These are phyloP conservation scores for Stephania japonica DNA, from an alignment of 164 flowering plant species.

Conservation along the genomic window DNA sequence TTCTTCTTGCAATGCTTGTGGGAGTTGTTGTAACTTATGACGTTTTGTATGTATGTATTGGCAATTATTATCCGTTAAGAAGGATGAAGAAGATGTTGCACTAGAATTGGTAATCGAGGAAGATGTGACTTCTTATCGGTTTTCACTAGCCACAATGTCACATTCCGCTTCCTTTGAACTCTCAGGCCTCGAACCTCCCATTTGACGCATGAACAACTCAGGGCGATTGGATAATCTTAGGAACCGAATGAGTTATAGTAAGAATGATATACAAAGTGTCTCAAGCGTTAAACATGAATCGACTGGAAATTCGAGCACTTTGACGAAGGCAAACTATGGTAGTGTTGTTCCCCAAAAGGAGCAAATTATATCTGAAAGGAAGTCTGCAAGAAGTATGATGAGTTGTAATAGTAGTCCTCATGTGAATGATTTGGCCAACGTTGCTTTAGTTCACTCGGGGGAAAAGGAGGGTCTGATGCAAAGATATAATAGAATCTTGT, in stretches of 20 bases:
- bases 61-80: constrained; percentile 43
- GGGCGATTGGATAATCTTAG: constrained; percentile 35
- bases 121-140: constrained; percentile 55
- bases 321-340: constrained; percentile 21
- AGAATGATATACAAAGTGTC: constrained; percentile 25
- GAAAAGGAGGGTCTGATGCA: constrained; percentile 23
- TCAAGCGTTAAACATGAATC: constrained; percentile 23
- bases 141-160: constrained; percentile 87
- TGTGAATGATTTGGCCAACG: constrained; percentile 11
- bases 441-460: constrained; percentile 14
- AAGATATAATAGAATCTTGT: constrained; percentile 46
- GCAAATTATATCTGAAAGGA: constrained; percentile 23
- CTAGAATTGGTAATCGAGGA: constrained; percentile 45
- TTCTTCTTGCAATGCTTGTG: constrained; percentile 70
- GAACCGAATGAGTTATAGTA: constrained; percentile 24
- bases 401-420: background rate
- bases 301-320: constrained; percentile 25
- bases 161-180: constrained; percentile 39
- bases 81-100: constrained; percentile 45
- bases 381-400: constrained; percentile 7
- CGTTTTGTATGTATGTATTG: constrained; percentile 55
- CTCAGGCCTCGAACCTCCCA: constrained; percentile 30
- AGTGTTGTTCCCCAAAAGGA: constrained; percentile 17
- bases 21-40: constrained; percentile 54
- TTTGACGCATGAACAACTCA: constrained; percentile 19